Base-by-base conservation (phyloP, 805 yeast species). In the Lachancea nothofagi region DNA sequence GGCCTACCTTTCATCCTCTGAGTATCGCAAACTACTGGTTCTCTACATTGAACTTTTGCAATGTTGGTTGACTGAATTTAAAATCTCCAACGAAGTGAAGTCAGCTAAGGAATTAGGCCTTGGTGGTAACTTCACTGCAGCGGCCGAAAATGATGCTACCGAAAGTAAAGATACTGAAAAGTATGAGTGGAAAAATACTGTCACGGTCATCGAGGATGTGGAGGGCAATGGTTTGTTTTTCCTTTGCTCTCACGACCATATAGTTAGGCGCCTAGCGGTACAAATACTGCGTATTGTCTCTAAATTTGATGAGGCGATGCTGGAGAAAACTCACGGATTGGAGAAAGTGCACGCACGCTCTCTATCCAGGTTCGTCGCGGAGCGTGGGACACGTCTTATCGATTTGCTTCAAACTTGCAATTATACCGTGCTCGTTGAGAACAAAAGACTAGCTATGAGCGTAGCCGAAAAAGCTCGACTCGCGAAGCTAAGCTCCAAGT, bases 211-310 rank as follows among this genome's bases (percentile, higher is more conserved):
- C 33, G 97, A 93, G 60, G 97, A 90, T 46, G 85, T 90, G 7
- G 98, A 93, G 61, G 97, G 98, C 0, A 86, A 89, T 55, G 99
- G 96, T 0, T 63, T 93, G 22, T 93, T 86, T 53, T 90, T 94
- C 54, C 66, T 93, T 17, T 85, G 96, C 52, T 85, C 96, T 1
- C 94, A 88, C 49, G 96, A 88, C 55, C 71, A 82, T 30, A 69
- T 74, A 18, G 74, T 86, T 9, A 69, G 99, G 39, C 78, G 77
- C 43, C 64, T 80, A 33, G 97, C 95, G 0, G 68, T 89, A 2
- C 72, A 81, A 5, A 80, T 94, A 7, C 62, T 93, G 42, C 72
- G 79, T 51, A 68, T 89, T 14, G 83, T 86, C 1, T 87, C 86
- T n/a, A 83, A 78, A 43, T 88, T 93, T 65, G 98, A 93, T 56